These are phyloP conservation scores for Xylaria sp. DNA, from an alignment of 2,329 filamentous ascomycete species.

Conservation along the genomic window DNA sequence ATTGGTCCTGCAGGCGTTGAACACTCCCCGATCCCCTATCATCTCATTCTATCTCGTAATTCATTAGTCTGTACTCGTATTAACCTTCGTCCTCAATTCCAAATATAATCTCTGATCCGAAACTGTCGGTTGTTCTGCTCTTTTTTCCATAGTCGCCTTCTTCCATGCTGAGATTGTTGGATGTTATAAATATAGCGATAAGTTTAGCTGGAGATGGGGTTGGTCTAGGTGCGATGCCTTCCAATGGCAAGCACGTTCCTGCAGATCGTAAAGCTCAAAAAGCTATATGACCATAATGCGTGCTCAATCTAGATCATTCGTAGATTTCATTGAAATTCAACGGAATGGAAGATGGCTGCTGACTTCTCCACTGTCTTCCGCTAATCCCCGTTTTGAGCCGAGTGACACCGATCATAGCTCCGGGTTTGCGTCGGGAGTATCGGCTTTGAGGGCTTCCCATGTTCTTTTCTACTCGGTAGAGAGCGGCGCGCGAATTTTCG, in stretches of 20 bases:
- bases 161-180: not conserved
- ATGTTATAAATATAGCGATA: too few relatives aligned
- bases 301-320: not conserved
- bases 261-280: not conserved
- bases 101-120: not conserved
- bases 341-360: not conserved
- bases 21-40: not conserved
- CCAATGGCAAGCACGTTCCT: not conserved
- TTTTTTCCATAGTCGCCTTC: not conserved
- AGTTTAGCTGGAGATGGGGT: too few relatives aligned
- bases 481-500: not conserved
- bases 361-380: not conserved
- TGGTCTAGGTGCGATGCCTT: not conserved
- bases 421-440: not conserved
- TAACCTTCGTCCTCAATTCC: not conserved
- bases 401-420: not conserved
- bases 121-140: not conserved
- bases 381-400: not conserved
- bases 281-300: not conserved
- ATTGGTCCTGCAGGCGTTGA: too few relatives aligned
- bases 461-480: not conserved
- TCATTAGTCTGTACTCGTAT: constrained; percentile 15
- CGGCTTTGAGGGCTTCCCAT: too few relatives aligned
- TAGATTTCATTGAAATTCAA: not conserved
- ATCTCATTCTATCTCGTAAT: constrained; percentile 5